Percentiles rank a stretch among this genome's conserved stretches.
These are phyloP conservation scores for Cyclocybe aegerita DNA, from an alignment of 768 basidiomycete genomes.

Conservation along the genomic window DNA sequence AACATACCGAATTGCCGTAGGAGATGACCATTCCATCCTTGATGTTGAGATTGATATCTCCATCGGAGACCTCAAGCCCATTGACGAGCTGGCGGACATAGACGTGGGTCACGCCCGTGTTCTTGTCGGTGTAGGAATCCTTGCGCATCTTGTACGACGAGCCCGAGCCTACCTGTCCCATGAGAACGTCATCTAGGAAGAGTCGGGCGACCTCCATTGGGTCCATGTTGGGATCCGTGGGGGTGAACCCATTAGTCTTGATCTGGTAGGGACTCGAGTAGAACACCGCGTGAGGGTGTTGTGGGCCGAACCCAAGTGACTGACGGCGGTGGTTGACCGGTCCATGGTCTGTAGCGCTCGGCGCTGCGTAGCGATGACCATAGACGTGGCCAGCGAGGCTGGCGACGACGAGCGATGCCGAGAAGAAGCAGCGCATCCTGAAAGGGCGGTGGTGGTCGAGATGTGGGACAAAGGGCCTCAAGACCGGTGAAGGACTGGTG, in stretches of 20 bases:
- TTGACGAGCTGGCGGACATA: constrained; percentile 85
- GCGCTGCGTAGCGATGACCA: constrained; percentile 36
- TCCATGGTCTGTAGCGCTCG: constrained; percentile 24
- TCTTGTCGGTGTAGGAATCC: constrained; percentile 85
- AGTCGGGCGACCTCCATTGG: constrained; percentile 61
- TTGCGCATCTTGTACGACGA: constrained; percentile 62
- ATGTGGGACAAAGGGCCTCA: constrained; percentile 10
- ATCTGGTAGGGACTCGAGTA: constrained; percentile 48
- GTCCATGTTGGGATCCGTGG: constrained; percentile 38
- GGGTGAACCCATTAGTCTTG: constrained; percentile 39
- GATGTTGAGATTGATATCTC: constrained; percentile 92
- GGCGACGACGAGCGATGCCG: constrained; percentile 59
- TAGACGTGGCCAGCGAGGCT: constrained; percentile 58
- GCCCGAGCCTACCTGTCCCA: constrained; percentile 32
- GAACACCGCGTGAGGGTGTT: constrained; percentile 72
- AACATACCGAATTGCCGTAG: constrained; percentile 81
- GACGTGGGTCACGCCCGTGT: constrained; percentile 86
- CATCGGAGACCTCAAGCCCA: constrained; percentile 86
- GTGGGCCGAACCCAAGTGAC: constrained; percentile 88
- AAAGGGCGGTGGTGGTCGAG: constrained; percentile 1
- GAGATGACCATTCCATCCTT: constrained; percentile 81
- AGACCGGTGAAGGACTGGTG: constrained; percentile 16
- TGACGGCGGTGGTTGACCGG: constrained; percentile 64
- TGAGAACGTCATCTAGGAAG: constrained; percentile 56
- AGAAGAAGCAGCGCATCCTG: constrained; percentile 63